Evolutionary conservation across 495 filamentous ascomycete species (phyloP).

Genomic region (Neurospora sp.): DNA sequence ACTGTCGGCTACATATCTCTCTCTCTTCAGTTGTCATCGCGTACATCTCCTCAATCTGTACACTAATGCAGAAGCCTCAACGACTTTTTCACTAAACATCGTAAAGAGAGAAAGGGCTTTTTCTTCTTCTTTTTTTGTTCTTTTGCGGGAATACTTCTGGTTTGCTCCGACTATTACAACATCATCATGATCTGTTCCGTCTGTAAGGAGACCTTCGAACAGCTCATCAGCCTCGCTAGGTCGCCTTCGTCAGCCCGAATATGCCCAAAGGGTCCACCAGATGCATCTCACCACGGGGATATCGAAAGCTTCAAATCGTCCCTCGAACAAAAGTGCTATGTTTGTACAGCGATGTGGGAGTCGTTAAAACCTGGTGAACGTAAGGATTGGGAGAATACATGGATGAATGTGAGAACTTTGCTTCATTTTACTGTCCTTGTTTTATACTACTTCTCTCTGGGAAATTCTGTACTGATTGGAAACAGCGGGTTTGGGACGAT

Average conservation of each 20-base stretch:
- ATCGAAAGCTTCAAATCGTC: neutral
- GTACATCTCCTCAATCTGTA: neutral
- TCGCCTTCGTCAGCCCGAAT: neutral
- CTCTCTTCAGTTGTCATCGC: neutral
- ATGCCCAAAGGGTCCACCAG: neutral
- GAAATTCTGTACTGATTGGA: neutral
- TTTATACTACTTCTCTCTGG: neutral
- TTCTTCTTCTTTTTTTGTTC: neutral
- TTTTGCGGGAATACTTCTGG: neutral
- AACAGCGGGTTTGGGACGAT: neutral
- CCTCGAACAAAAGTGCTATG: neutral
- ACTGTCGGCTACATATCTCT: neutral
- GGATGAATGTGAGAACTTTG: neutral
- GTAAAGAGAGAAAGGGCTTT: neutral
- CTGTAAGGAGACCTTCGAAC: neutral
- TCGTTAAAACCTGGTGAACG: neutral
- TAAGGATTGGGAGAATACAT: neutral
- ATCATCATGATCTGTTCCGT: neutral
- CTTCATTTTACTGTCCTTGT: neutral
- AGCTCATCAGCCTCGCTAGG: neutral
- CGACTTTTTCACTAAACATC: neutral
- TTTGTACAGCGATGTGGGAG: neutral
- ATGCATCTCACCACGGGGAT: neutral
- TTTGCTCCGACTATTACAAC: neutral
- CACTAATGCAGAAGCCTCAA: neutral